These are phyloP conservation scores for Chloridella minuta DNA, from an alignment of 352 stramenopile species.

Conservation along the genomic window DNA sequence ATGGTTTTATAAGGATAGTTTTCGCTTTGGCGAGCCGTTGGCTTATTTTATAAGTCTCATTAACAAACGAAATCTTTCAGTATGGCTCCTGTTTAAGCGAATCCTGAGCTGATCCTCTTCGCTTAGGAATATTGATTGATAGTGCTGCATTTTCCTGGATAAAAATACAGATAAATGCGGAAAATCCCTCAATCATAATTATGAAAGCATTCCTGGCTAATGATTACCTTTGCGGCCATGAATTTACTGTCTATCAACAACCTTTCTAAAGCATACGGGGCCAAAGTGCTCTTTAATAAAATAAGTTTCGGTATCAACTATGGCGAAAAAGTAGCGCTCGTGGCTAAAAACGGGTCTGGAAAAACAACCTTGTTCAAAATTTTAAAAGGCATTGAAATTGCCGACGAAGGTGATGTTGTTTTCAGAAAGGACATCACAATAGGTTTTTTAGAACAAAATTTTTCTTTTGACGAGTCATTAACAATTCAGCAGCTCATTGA, in stretches of 20 bases:
- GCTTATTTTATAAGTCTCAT: too few species aligned
- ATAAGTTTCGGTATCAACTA: constrained; percentile 1
- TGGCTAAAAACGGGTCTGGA: neutral
- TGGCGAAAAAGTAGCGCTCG: neutral
- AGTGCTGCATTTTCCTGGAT: too few species aligned
- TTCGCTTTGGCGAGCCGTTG: too few species aligned
- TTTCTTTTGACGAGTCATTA: neutral
- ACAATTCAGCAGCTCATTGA: neutral
- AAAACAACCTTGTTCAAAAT: neutral
- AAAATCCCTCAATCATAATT: too few species aligned
- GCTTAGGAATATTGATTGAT: too few species aligned
- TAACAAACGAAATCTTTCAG: too few species aligned
- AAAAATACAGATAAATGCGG: too few species aligned
- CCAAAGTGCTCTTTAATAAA: neutral
- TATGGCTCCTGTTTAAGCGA: too few species aligned
- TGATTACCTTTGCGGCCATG: neutral
- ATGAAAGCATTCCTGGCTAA: neutral
- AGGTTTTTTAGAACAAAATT: neutral
- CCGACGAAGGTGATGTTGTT: neutral
- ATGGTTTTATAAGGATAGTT: too few species aligned
- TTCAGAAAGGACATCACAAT: neutral
- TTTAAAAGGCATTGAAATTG: neutral
- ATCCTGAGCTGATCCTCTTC: too few species aligned
- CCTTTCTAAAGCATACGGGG: neutral
- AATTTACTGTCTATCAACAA: constrained; percentile 6